A percentile compares a stretch with the other conserved stretches of the same genome.
These are phyloP conservation scores for Anthoceros angustus DNA, from an alignment of 225 moss, liverwort and hornwort species.

Conservation along the genomic window DNA sequence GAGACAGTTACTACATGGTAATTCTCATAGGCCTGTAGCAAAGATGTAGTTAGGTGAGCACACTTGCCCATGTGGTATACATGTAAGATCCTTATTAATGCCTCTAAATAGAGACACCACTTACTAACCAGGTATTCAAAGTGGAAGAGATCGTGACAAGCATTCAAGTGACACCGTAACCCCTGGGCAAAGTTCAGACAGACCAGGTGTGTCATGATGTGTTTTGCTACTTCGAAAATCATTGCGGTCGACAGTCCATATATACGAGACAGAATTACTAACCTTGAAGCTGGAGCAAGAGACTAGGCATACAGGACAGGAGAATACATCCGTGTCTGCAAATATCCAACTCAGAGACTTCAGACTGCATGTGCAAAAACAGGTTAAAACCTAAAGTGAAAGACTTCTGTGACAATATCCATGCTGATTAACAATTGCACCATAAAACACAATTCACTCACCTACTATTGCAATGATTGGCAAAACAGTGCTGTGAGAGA, in stretches of 20 bases:
- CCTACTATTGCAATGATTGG: no score
- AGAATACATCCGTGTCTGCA: background rate
- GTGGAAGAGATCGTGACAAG: conserved; percentile 3
- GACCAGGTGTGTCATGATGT: background rate
- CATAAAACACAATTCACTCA: no score
- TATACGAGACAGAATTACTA: background rate
- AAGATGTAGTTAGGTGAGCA: background rate
- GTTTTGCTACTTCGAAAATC: background rate
- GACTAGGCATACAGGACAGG: background rate
- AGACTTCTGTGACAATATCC: no score
- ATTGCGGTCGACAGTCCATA: background rate
- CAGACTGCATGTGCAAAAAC: background rate
- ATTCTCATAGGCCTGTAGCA: background rate
- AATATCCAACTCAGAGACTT: background rate
- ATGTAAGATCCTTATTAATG: no score
- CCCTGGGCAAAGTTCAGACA: background rate
- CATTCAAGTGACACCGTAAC: background rate
- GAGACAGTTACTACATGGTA: background rate
- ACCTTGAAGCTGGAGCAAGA: conserved; percentile 2
- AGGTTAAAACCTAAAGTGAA: no score
- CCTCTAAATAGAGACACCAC: background rate
- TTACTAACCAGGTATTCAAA: background rate
- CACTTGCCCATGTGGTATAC: no score
- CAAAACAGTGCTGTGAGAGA: no score
- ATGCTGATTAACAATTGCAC: no score